Conservation (phyloP, 1,139 yeast genomes). For the Zygoascus sp. region DNA sequence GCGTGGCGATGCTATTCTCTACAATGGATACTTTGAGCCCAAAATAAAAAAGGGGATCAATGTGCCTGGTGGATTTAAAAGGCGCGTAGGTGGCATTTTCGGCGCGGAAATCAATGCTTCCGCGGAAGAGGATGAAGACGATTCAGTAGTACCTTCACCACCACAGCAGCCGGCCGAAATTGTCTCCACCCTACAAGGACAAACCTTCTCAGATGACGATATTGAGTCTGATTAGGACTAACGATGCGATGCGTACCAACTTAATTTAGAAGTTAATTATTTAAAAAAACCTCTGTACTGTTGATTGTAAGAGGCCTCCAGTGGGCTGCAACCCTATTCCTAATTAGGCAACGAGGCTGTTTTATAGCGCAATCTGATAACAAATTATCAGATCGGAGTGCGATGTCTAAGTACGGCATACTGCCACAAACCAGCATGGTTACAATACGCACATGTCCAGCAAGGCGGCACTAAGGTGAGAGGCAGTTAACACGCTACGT, state of each 20-base stretch:
- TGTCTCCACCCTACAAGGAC: constrained; percentile 4
- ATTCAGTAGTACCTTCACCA: neutral
- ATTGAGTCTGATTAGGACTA: constrained; percentile 21
- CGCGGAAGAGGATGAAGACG: constrained; percentile 13
- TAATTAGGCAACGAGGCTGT: neutral
- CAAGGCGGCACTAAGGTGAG: neutral
- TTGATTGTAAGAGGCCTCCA: neutral
- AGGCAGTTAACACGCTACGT: no score
- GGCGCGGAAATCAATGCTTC: constrained; percentile 11
- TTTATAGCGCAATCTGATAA: neutral
- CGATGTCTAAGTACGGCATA: no score
- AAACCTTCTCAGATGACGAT: constrained; percentile 23
- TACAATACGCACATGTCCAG: no score
- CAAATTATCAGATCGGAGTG: constrained; percentile 5
- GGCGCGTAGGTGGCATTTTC: constrained; percentile 15
- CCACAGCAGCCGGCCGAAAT: neutral
- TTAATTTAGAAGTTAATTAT: no score
- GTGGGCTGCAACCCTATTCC: neutral
- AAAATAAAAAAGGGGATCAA: constrained; percentile 7
- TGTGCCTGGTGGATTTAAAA: constrained; percentile 4
- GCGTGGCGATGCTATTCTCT: constrained; percentile 18
- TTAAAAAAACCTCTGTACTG: no score
- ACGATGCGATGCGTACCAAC: no score
- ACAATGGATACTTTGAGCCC: constrained; percentile 24
- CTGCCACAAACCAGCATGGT: no score